A percentile compares a stretch with the other conserved stretches of the same genome.
phyloP scores from a whole-genome alignment of 768 basidiomycete species.

The Sistotremastrum niveocremeum region DNA sequence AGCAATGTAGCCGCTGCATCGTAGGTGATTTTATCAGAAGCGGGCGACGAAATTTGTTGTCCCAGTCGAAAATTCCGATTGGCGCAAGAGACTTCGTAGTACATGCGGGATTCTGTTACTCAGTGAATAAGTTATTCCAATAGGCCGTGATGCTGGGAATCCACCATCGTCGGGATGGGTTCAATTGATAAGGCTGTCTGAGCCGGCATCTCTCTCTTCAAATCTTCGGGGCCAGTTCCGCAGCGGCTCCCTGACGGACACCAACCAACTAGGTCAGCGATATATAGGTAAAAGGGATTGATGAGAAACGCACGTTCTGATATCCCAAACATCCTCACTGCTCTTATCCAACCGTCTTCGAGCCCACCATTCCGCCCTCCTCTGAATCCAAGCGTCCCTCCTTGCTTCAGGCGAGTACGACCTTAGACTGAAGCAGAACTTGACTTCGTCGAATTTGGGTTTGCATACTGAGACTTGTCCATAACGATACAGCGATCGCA shows the following conservation, averaged over 20 bases:
- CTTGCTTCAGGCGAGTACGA: slow-evolving; percentile 62
- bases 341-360: slow-evolving; percentile 56
- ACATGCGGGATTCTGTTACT: too few relatives aligned
- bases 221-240: slow-evolving; percentile 29
- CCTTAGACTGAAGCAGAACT: slow-evolving; percentile 84
- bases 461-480: slow-evolving; percentile 62
- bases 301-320: slow-evolving; percentile 51
- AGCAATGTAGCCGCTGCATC: too few relatives aligned
- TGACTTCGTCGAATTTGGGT: slow-evolving; percentile 80
- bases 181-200: too few relatives aligned
- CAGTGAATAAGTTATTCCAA: too few relatives aligned
- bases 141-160: too few relatives aligned
- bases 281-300: background rate
- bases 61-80: too few relatives aligned
- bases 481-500: slow-evolving; percentile 77
- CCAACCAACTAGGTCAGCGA: background rate
- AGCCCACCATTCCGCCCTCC: slow-evolving; percentile 94
- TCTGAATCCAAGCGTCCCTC: slow-evolving; percentile 71
- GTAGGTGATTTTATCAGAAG: too few relatives aligned
- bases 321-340: slow-evolving; percentile 93
- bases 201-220: background rate
- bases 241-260: slow-evolving; percentile 31
- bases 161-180: too few relatives aligned
- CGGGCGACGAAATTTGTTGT: too few relatives aligned
- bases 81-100: too few relatives aligned